Evolutionary conservation across 2,329 filamentous ascomycete genomes (phyloP), one percentile per base, ranked within the genome.

Genomic region (Blastomyces silverae): DNA sequence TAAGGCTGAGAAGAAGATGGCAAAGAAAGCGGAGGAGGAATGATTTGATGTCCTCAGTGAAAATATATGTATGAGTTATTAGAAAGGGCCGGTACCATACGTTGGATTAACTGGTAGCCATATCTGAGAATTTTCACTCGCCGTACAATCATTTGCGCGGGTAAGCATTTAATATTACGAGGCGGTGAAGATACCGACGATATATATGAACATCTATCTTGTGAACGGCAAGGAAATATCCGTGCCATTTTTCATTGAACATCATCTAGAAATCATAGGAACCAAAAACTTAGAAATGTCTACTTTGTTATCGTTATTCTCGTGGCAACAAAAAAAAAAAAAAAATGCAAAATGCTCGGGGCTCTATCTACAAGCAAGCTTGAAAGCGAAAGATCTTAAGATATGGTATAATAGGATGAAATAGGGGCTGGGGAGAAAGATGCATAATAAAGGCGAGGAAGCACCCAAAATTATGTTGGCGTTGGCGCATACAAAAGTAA

Each of bases 1-100:
- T 72, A 86, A 85, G 73, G 79, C 83, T 62, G 81, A 65, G 52
- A 55, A 25, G 22, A 46, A 63, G 25, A 17, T 22, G 44, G 28
- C 48, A n/a, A 44, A 59, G 34, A 59, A 63, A 25, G 52, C 53
- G 17, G 25, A 61, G 42, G 50, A 44, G 6, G 65, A 34, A 34
- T 56, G 31, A 56, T 56, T 56, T 56, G 6, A 11, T 34, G 28
- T n/a, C 2, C 7, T 20, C 10, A 6, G 28, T 13, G 20, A 56
- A 55, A n/a, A n/a, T 25, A 53, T 28, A 39, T 56, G 31, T 56
- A 37, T 20, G 1, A 31, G 31, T 20, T 8, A 55, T 56, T 31
- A 5, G 5, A 3, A 2, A 37, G 44, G 44, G 4, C 0, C 17
- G 0, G 3, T 20, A 46, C 2, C 42, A 17, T n/a, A n/a, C 10